phyloP scores from a whole-genome alignment of 257 asterid genomes.

The Ajuga chamaepitys region DNA sequence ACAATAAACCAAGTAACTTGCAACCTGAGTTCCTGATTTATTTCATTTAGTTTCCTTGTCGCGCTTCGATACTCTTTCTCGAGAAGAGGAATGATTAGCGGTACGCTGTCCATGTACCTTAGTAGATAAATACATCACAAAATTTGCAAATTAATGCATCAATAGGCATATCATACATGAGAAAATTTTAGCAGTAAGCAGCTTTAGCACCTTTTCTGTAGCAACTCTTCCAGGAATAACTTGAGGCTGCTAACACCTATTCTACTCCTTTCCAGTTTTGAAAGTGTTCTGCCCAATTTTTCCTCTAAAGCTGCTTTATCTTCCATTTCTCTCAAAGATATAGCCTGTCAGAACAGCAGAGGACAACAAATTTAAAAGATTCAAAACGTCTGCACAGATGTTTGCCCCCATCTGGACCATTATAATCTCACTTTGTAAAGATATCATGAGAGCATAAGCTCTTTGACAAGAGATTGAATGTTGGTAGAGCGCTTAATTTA shows the following conservation, averaged over 20 bases:
- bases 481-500: neutral
- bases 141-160: constrained; percentile 11
- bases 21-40: constrained; percentile 87
- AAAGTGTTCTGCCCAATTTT: constrained; percentile 84
- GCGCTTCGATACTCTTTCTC: constrained; percentile 79
- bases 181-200: constrained; percentile 4
- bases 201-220: constrained; percentile 56
- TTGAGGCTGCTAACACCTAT: constrained; percentile 92
- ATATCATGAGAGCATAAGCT: neutral
- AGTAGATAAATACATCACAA: constrained; percentile 19
- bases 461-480: neutral
- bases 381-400: neutral
- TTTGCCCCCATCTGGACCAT: neutral
- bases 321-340: constrained; percentile 75
- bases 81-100: constrained; percentile 87
- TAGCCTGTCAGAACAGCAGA: constrained; percentile 44
- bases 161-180: constrained; percentile 8
- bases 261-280: constrained; percentile 78
- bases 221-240: constrained; percentile 88
- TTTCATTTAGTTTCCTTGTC: constrained; percentile 76
- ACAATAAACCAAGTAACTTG: neutral
- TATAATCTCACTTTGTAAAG: constrained; percentile 13
- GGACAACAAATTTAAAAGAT: neutral
- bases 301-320: constrained; percentile 83
- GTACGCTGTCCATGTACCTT: constrained; percentile 94